Base-by-base conservation (phyloP, 768 basidiomycete genomes). In the Trametes meyenii region DNA sequence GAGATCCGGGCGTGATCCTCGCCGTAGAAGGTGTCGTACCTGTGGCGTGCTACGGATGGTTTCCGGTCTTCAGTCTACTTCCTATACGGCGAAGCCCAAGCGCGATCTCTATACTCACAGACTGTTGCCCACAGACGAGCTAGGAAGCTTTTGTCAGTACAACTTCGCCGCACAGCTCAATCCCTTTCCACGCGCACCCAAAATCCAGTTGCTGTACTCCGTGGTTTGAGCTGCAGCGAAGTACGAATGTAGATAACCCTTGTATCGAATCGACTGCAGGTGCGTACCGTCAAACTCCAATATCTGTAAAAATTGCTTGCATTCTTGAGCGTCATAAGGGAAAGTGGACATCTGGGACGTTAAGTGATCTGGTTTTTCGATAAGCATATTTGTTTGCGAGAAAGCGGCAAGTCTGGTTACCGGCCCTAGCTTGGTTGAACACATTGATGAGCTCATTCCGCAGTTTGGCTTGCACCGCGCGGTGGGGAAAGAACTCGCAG, bases 401-500 rank as follows among this genome's bases (percentile, higher is more conserved):
- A 40, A 24, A 3, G 7, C 5, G 19, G 2, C 1, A 26, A 2
- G 16, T 8, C 5, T 17, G n/a, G 61, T 23, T 50, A 72, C 71
- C 68, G n/a, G 57, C 60, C 49, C 63, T 61, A 1, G 60, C 68
- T 50, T 72, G 69, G 29, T 63, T 62, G 16, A 73, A 54, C 1
- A 70, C 59, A 16, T 51, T 55, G 38, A 64, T 49, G 3, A 67
- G 61, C 39, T 68, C 65, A 6, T 55, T 14, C 4, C 54, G 55
- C 21, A 63, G 42, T 2, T 45, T 12, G 10, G 12, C 19, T 16
- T 56, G 58, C 12, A 68, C 43, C 1, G 58, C n/a, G 19, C 64
- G 66, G 58, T 69, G 60, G 2, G 72, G 72, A 55, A 72, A 73
- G 36, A 61, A 73, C 50, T 70, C 68, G 21, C 67, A 44, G 54